Percentiles rank a stretch among this genome's conserved stretches.
Evolutionary conservation across 768 basidiomycete species (phyloP).

Genomic region (Daedalea quercina): DNA sequence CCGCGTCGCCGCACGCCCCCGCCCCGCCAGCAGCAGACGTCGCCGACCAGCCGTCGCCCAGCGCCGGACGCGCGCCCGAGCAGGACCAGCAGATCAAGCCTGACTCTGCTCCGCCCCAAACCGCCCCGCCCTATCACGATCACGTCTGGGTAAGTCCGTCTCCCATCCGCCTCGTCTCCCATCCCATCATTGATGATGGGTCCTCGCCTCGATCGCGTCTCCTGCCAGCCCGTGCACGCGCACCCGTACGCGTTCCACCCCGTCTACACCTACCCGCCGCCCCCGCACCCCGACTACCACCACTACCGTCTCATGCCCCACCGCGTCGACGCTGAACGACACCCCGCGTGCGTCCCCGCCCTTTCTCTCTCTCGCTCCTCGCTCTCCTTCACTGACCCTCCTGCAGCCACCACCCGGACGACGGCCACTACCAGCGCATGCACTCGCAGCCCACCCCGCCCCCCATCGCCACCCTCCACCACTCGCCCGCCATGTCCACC

Average conservation of each 20-base stretch:
- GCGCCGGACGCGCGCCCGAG: background rate
- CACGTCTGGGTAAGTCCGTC: conserved; percentile 16
- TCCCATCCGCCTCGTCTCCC: conserved; percentile 10
- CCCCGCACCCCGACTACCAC: conserved; percentile 7
- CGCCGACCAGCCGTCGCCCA: background rate
- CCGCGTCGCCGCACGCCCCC: conserved; percentile 5
- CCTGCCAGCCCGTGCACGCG: background rate
- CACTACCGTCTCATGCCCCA: conserved; percentile 39
- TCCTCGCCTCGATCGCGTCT: background rate
- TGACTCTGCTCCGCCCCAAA: background rate
- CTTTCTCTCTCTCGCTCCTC: conserved; percentile 13
- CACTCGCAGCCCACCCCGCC: conserved; percentile 36
- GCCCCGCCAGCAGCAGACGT: conserved; percentile 1
- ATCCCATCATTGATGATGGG: conserved; percentile 13
- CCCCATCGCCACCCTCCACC: conserved; percentile 43
- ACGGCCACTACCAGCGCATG: conserved; percentile 33
- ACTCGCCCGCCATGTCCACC: conserved; percentile 55
- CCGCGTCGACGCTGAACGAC: conserved; percentile 36
- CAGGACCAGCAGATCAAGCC: background rate
- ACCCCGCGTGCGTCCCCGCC: conserved; percentile 26
- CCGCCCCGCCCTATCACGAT: conserved; percentile 7
- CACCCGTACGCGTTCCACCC: conserved; percentile 13
- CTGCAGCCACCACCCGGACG: conserved; percentile 28
- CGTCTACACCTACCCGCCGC: conserved; percentile 11
- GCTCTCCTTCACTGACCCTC: conserved; percentile 3